Evolutionary conservation across 164 flowering plant genomes (phyloP), one percentile per base, ranked within the genome.

Genomic region (Kingdonia uniflora): DNA sequence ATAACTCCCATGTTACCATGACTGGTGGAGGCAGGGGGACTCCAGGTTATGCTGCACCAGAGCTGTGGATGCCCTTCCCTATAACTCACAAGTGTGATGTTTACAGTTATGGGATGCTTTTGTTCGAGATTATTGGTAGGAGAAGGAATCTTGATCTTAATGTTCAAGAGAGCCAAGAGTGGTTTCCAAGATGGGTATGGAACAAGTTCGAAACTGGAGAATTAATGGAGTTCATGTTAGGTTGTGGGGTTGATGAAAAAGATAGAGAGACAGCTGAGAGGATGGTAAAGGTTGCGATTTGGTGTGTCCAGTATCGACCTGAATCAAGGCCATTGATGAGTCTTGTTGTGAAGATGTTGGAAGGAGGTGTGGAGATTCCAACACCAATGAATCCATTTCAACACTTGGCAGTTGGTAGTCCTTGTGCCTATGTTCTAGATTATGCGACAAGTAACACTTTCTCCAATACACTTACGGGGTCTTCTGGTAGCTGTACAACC

Each of bases 51-150:
- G 54, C 62, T 26, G 62, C 62, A 0, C 62, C 55, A 5, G 62
- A 58, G 40, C 46, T 58, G 24, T 52, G 54, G 47, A 14, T 50
- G 29, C 62, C 54, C 1, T 58, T 11, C 14, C 42, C 54, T 14
- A 33, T 58, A 24, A 51, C 62, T 2, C 62, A 58, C 6, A 58
- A 58, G 44, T 58, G 62, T 21, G 62, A 58, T 42, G 62, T 58
- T 17, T 58, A 58, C 39, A 58, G 62, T 16, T 58, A 50, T 21
- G 62, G 55, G 12, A 58, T 58, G 62, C 23, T 58, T 25, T 20
- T 58, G 26, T 58, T 58, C 14, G 62, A 58, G 62, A 58, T 58
- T 0, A 19, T 41, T 5, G 54, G 49, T 23, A 42, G 20, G 55
- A 52, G 49, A 14, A 58, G 62, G 42, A 58, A 58, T 10, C 14